These are phyloP conservation scores for Hymenoscyphus fructigenus DNA, from an alignment of 2,329 filamentous ascomycete genomes.

Conservation along the genomic window DNA sequence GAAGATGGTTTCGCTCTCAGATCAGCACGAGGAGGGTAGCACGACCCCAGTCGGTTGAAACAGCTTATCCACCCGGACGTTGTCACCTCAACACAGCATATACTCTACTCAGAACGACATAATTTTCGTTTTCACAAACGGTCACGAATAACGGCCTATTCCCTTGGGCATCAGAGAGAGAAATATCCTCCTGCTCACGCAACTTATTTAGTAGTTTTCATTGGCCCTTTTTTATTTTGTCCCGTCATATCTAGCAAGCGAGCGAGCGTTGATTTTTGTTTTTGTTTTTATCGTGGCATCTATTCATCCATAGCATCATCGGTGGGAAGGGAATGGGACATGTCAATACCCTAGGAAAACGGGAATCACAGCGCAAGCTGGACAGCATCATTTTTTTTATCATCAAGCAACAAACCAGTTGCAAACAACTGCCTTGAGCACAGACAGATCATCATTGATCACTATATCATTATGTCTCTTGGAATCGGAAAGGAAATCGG, in stretches of 20 bases:
- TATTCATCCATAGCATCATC: conserved; percentile 15
- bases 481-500: conserved; percentile 12
- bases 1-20: conserved; percentile 81
- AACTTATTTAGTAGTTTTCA: conserved; percentile 30
- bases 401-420: conserved; percentile 13
- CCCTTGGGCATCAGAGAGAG: conserved; percentile 37
- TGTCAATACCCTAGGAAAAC: conserved; percentile 7
- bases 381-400: conserved; percentile 9
- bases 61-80: conserved; percentile 1
- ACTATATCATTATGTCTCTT: conserved; percentile 15
- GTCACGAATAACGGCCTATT: conserved; percentile 29
- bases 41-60: conserved; percentile 24
- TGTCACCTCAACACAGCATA: conserved; percentile 10
- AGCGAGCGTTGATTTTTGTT: conserved; percentile 37
- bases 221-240: conserved; percentile 26
- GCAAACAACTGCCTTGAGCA: conserved; percentile 14
- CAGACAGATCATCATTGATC: conserved; percentile 18
- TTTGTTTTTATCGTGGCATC: conserved; percentile 33
- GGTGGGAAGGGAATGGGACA: conserved; percentile 13
- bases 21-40: conserved; percentile 37
- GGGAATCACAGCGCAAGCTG: conserved; percentile 21
- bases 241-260: conserved; percentile 32
- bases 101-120: conserved; percentile 16
- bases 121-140: conserved; percentile 18
- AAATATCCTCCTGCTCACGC: conserved; percentile 48